Base-by-base conservation (phyloP, 345 rosid species). In the Moricandia arvensis region DNA sequence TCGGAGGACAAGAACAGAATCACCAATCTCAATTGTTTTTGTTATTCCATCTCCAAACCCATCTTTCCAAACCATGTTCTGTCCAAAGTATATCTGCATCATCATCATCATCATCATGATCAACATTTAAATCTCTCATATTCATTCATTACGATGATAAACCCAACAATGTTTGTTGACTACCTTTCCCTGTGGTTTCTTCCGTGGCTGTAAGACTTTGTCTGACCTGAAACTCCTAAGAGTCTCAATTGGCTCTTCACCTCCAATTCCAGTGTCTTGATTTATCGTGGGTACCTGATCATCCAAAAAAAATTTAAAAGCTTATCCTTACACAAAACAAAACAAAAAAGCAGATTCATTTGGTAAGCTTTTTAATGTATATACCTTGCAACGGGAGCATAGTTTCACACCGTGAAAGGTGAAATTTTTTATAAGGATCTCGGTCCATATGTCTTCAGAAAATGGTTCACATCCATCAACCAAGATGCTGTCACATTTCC, bases 321-420 rank as follows among this genome's bases (percentile, higher is more conserved):
- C 72, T 59, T 24, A 30, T n/a, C 34, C 8, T 15, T 21, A 17
- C 24, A 21, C 24, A 68, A 29, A 29, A 9, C 5, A 29, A 57
- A 3, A 24, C 31, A 24, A 15, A 10, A 51, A 1, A 69, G 24
- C 24, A 21, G 24, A 21, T 21, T 21, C 24, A 21, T 21, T 21
- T 21, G 24, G 24, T 21, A 21, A 21, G 24, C 24, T 21, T 21
- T 21, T 21, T 21, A 21, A 21, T 21, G 49, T 18, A 29, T 29
- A 29, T 74, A 91, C 98, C 97, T 91, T 91, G 59, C 98, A 94
- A 61, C 96, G 97, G 59, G 89, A 77, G 58, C 97, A 90, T 26
- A 94, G 77, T 79, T 78, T 91, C 37, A 90, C 95, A 74, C 90
- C 90, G 54, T 68, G 69, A 77, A 91, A 94, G 27, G 82, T 81